Evolutionary conservation across 441 rosid genomes (phyloP).

Genomic region (Aleurites moluccanus): DNA sequence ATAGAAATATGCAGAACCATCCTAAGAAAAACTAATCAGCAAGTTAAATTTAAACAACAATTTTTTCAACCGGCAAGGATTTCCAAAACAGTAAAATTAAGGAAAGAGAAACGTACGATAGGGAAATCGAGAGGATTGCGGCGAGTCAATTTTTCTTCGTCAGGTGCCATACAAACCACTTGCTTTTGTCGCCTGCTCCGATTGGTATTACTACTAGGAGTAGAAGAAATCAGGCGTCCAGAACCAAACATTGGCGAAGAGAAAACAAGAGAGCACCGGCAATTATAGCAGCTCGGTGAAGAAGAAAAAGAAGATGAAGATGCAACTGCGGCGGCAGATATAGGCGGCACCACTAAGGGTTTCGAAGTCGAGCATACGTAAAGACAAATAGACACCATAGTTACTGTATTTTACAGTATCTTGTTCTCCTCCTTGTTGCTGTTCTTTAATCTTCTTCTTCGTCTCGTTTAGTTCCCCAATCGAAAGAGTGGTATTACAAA

Average conservation of each 20-base stretch:
- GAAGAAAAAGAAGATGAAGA: too few relatives aligned
- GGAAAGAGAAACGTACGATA: conserved; percentile 36
- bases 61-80: not conserved
- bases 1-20: too few relatives aligned
- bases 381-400: conserved; percentile 26
- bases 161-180: conserved; percentile 73
- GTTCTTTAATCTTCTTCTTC: not conserved
- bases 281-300: conserved; percentile 26
- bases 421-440: not conserved
- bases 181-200: conserved; percentile 30
- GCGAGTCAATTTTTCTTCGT: conserved; percentile 71
- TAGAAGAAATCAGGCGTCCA: conserved; percentile 9
- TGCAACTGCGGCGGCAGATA: conserved; percentile 6
- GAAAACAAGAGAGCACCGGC: conserved; percentile 28
- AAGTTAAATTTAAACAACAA: not conserved
- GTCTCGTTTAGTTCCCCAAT: not conserved
- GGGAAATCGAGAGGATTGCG: conserved; percentile 73
- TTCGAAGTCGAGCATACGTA: conserved; percentile 32
- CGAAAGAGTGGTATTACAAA: not conserved
- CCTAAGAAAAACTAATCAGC: too few relatives aligned
- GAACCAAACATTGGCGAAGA: conserved; percentile 21
- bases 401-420: not conserved
- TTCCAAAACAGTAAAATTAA: not conserved
- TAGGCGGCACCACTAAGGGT: conserved; percentile 24
- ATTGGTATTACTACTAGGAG: conserved; percentile 1